These are phyloP conservation scores for Spirogloea muscicola DNA, from an alignment of 139 green algal species.

Conservation along the genomic window DNA sequence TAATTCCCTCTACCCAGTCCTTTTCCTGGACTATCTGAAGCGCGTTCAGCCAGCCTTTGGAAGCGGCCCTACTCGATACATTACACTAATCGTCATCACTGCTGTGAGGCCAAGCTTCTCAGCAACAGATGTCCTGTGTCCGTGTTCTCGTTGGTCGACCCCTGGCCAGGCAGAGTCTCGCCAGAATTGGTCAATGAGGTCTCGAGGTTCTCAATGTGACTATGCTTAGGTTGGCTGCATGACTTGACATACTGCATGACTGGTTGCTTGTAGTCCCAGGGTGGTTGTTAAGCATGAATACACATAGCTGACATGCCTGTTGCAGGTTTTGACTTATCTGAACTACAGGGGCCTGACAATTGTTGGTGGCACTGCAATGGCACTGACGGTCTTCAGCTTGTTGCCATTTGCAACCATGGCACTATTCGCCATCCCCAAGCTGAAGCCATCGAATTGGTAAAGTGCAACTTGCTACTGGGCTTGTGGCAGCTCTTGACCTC, in stretches of 20 bases:
- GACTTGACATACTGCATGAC: too few relatives aligned
- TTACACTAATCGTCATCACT: slow-evolving; percentile 25
- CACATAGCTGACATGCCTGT: too few relatives aligned
- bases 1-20: slow-evolving; percentile 89
- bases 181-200: too few relatives aligned
- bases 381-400: slow-evolving; percentile 69
- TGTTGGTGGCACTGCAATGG: slow-evolving; percentile 72
- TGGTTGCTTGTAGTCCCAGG: too few relatives aligned
- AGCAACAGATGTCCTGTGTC: too few relatives aligned
- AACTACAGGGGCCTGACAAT: slow-evolving; percentile 88
- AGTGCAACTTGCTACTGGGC: neutral
- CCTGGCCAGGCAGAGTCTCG: too few relatives aligned
- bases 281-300: too few relatives aligned
- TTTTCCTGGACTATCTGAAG: slow-evolving; percentile 87
- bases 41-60: slow-evolving; percentile 12
- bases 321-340: slow-evolving; percentile 56
- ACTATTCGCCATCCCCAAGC: slow-evolving; percentile 16
- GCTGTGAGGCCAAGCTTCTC: too few relatives aligned
- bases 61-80: neutral
- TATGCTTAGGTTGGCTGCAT: too few relatives aligned
- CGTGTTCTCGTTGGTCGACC: too few relatives aligned
- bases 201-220: too few relatives aligned
- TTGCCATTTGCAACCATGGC: slow-evolving; percentile 75
- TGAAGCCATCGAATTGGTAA: neutral
- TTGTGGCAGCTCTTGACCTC: neutral